Evolutionary conservation across 1,139 yeast species (phyloP).

Genomic region (Geotrichum klebahnii): DNA sequence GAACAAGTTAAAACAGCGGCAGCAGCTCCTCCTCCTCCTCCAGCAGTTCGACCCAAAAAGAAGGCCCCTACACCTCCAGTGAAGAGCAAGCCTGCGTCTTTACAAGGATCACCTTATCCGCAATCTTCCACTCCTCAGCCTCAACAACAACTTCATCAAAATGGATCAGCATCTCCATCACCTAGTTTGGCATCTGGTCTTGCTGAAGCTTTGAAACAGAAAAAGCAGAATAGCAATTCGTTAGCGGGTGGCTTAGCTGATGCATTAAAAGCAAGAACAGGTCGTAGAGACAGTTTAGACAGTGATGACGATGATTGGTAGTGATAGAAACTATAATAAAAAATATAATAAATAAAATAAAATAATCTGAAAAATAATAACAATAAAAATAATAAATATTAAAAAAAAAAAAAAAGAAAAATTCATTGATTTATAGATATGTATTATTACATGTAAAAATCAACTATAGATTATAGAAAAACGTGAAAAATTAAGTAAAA

Average conservation of each 20-base stretch:
- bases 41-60: slow-evolving; percentile 8
- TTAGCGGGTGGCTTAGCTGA: slow-evolving; percentile 87
- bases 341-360: background rate
- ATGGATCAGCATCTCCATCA: slow-evolving; percentile 28
- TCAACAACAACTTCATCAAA: slow-evolving; percentile 12
- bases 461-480: background rate
- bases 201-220: slow-evolving; percentile 64
- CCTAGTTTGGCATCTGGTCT: slow-evolving; percentile 54
- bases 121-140: slow-evolving; percentile 25
- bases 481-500: too few species aligned
- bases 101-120: slow-evolving; percentile 1
- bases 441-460: too few species aligned
- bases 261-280: slow-evolving; percentile 81
- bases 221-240: slow-evolving; percentile 61
- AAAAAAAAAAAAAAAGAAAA: too few species aligned
- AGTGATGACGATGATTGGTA: slow-evolving; percentile 56
- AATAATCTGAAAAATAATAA: background rate
- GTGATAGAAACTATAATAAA: background rate
- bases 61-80: slow-evolving; percentile 14
- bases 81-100: background rate
- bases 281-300: slow-evolving; percentile 77
- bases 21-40: slow-evolving; percentile 10
- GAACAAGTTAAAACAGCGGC: slow-evolving; percentile 46
- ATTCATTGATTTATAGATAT: too few species aligned
- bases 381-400: background rate